Conservation (phyloP, 495 filamentous ascomycete genomes). For the Amorphotheca resinae region DNA sequence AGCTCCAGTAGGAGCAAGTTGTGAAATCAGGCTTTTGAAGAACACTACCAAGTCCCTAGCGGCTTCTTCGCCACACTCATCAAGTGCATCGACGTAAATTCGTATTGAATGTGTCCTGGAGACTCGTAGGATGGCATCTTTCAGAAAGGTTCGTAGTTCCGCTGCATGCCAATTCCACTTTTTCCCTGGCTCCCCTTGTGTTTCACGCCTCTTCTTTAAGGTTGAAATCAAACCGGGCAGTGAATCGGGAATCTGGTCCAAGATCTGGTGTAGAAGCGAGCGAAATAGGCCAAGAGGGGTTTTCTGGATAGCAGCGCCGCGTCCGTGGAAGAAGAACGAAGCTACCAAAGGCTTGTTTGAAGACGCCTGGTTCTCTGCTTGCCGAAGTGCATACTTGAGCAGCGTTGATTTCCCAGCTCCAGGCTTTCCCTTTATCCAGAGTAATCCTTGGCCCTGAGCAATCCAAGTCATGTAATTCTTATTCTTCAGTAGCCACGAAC, state of each 20-base stretch:
- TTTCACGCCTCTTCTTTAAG: conserved; percentile 7
- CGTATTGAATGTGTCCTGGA: background rate
- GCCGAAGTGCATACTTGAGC: conserved; percentile 17
- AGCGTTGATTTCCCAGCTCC: conserved; percentile 37
- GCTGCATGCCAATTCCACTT: conserved; percentile 21
- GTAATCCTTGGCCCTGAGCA: conserved; percentile 20
- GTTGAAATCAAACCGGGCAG: background rate
- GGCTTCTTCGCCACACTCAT: conserved; percentile 23
- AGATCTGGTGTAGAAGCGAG: conserved; percentile 27
- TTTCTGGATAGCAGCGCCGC: conserved; percentile 24
- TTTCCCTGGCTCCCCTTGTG: conserved; percentile 12
- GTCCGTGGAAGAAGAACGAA: conserved; percentile 29
- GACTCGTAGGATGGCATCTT: background rate
- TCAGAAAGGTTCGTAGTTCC: conserved; percentile 5
- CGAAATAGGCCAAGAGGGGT: conserved; percentile 26
- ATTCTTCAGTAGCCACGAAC: conserved; percentile 26
- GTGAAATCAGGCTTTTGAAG: conserved; percentile 16
- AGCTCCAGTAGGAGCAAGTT: background rate
- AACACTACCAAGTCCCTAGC: conserved; percentile 17
- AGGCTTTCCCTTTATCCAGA: conserved; percentile 38
- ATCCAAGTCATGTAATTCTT: conserved; percentile 25
- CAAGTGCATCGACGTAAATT: conserved; percentile 24
- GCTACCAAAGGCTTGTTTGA: conserved; percentile 1
- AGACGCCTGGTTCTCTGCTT: conserved; percentile 2
- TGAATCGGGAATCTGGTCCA: conserved; percentile 10